Percentiles rank a stretch among this genome's conserved stretches.
Conservation (phyloP, 129 eudicot species). For the Daucus carota region DNA sequence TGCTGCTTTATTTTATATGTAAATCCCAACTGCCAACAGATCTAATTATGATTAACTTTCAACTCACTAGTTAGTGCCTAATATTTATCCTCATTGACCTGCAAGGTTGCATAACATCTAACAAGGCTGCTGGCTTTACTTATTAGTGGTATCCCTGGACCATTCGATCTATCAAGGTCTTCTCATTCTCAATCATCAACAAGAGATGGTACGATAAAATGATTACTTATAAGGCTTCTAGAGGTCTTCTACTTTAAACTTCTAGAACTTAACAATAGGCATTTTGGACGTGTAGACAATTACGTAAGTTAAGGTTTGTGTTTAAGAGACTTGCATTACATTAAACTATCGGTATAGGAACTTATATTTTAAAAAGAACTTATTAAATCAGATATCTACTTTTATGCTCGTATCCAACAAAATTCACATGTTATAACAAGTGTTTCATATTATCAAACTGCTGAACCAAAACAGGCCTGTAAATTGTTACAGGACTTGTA, state of each 20-base stretch:
- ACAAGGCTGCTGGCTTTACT: not conserved
- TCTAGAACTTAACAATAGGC: not conserved
- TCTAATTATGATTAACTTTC: not conserved
- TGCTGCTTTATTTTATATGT: slow-evolving; percentile 11
- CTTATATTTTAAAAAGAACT: not conserved
- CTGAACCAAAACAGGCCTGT: not conserved
- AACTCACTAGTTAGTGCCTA: not conserved
- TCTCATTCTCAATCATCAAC: not conserved
- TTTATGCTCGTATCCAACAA: not conserved
- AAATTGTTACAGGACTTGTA: not conserved
- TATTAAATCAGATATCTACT: not conserved
- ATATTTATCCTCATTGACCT: not conserved
- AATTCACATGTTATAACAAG: not conserved
- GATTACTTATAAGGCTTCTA: not conserved
- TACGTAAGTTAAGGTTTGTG: not conserved
- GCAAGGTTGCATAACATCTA: not conserved
- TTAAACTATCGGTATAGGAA: too few relatives aligned
- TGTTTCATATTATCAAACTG: not conserved
- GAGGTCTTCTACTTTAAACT: not conserved
- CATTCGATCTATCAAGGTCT: not conserved
- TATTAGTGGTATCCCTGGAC: too few relatives aligned
- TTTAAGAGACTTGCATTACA: not conserved
- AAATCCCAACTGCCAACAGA: slow-evolving; percentile 20
- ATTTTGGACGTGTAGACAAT: not conserved
- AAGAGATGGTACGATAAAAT: not conserved